Percentiles rank a stretch among this genome's conserved stretches.
Conservation (phyloP, 2,329 filamentous ascomycete genomes). For the Hypoxylon sp. region DNA sequence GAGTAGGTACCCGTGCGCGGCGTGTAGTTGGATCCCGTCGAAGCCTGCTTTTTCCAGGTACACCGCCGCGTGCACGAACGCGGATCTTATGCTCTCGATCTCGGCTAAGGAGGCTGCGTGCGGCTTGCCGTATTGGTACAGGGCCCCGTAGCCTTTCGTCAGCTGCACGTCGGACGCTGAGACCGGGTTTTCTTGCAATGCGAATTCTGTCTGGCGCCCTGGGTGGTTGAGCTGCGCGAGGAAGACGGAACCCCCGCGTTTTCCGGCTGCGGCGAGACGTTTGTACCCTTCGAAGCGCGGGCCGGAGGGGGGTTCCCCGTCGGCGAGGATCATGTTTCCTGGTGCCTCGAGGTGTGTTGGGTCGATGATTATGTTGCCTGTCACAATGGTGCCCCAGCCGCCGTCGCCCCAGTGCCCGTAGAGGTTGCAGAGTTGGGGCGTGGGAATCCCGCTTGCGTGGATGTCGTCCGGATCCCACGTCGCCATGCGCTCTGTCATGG, state of each 20-base stretch:
- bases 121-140: conserved; percentile 53
- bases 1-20: conserved; percentile 71
- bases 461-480: conserved; percentile 52
- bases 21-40: conserved; percentile 63
- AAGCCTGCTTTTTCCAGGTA: conserved; percentile 45
- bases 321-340: conserved; percentile 68
- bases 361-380: conserved; percentile 72
- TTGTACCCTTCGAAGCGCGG: conserved; percentile 69
- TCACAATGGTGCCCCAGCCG: conserved; percentile 64
- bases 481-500: conserved; percentile 72
- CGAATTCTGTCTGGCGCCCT: conserved; percentile 64
- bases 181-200: conserved; percentile 64
- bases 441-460: conserved; percentile 42
- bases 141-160: conserved; percentile 52
- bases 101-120: conserved; percentile 26
- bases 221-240: conserved; percentile 71
- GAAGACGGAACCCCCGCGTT: conserved; percentile 66
- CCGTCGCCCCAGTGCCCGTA: conserved; percentile 70
- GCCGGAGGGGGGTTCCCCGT: conserved; percentile 60
- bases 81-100: conserved; percentile 21
- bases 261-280: conserved; percentile 63
- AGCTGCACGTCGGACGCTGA: conserved; percentile 66
- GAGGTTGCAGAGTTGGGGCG: conserved; percentile 56
- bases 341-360: conserved; percentile 66
- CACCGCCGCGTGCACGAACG: conserved; percentile 40